Evolutionary conservation across 768 basidiomycete genomes (phyloP).

Genomic region (Omphalotus guepiniiformis): DNA sequence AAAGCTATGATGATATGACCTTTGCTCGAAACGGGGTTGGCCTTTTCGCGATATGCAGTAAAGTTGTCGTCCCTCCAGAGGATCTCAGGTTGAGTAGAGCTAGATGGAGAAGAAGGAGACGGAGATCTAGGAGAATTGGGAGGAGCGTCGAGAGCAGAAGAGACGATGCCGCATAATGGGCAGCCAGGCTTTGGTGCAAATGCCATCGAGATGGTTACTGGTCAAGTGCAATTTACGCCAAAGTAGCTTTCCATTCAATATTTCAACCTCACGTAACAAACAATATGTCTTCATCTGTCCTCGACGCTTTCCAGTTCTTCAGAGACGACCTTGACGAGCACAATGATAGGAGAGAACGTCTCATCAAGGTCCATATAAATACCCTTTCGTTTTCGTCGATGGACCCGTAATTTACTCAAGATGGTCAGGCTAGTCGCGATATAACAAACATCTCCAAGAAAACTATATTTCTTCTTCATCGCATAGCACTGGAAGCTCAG

Average conservation of each 20-base stretch:
- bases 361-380: conserved; percentile 78
- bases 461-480: conserved; percentile 89
- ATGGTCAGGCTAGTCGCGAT: conserved; percentile 69
- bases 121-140: conserved; percentile 42
- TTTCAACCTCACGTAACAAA: conserved; percentile 14
- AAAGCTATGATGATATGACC: conserved; percentile 72
- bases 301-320: conserved; percentile 52
- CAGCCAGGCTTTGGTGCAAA: conserved; percentile 67
- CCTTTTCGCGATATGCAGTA: conserved; percentile 67
- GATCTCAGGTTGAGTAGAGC: conserved; percentile 52
- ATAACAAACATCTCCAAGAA: conserved; percentile 91
- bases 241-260: background rate
- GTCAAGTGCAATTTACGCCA: conserved; percentile 2
- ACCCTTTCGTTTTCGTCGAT: conserved; percentile 10
- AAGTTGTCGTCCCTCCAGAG: conserved; percentile 78
- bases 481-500: conserved; percentile 38
- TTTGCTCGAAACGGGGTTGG: conserved; percentile 66
- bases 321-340: conserved; percentile 74
- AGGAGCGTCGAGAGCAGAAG: conserved; percentile 44
- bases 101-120: conserved; percentile 32
- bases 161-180: conserved; percentile 72
- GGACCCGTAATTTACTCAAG: background rate
- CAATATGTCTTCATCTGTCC: conserved; percentile 15
- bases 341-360: conserved; percentile 83
- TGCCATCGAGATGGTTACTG: conserved; percentile 33